A percentile compares a stretch with the other conserved stretches of the same genome.
phyloP scores from a whole-genome alignment of 176 grass and related monocot genomes.

The Zoysia japonica region DNA sequence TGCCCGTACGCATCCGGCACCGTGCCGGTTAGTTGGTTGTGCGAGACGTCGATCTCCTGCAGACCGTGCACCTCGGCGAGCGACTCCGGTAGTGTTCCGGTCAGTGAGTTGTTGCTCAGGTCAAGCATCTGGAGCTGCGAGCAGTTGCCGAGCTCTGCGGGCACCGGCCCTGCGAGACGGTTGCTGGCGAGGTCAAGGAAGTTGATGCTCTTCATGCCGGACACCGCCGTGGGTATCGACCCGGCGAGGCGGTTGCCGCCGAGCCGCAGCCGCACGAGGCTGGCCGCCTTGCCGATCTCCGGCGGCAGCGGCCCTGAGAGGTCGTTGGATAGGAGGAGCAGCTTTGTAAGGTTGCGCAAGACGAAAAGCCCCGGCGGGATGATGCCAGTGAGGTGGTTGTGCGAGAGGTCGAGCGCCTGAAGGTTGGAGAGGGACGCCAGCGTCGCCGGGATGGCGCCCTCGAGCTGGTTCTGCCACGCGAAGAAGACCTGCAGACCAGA shows the following conservation, averaged over 20 bases:
- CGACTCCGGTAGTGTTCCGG: constrained; percentile 54
- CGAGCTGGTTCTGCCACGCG: constrained; percentile 93
- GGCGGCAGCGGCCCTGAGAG: constrained; percentile 67
- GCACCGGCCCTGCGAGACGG: constrained; percentile 61
- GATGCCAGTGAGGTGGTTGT: constrained; percentile 80
- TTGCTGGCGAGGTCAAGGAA: constrained; percentile 89
- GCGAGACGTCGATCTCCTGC: constrained; percentile 74
- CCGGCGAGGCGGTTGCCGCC: constrained; percentile 76
- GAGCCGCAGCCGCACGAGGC: constrained; percentile 70
- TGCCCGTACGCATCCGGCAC: constrained; percentile 53
- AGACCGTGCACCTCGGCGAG: constrained; percentile 53
- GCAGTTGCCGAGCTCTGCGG: constrained; percentile 62
- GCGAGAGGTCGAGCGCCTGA: constrained; percentile 83
- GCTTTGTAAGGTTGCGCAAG: constrained; percentile 87
- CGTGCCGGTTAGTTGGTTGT: constrained; percentile 55
- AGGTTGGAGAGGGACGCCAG: constrained; percentile 54
- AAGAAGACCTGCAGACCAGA: constrained; percentile 60
- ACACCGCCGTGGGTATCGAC: constrained; percentile 46
- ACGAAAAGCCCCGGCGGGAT: constrained; percentile 78
- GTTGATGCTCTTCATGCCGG: constrained; percentile 69
- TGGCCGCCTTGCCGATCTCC: constrained; percentile 63
- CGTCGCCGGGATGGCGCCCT: constrained; percentile 67
- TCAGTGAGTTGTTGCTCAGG: constrained; percentile 81
- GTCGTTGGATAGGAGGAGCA: constrained; percentile 81
- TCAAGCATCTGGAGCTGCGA: constrained; percentile 88